These are phyloP conservation scores for Ophiostoma himal-ulmi DNA, from an alignment of 2,329 filamentous ascomycete genomes.

Conservation along the genomic window DNA sequence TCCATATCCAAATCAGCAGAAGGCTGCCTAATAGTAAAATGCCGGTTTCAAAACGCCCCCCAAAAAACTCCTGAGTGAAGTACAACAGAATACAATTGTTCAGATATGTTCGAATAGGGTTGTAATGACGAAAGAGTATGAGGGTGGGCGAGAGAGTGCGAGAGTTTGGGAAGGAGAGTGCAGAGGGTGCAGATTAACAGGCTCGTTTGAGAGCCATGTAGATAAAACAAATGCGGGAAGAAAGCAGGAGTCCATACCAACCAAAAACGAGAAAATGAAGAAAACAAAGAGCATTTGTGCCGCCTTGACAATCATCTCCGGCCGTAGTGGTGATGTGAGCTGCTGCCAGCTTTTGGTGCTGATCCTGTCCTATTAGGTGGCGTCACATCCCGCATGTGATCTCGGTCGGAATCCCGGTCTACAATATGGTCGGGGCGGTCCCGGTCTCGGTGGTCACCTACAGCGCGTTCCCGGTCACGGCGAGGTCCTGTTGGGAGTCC, in stretches of 20 bases:
- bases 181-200: background rate
- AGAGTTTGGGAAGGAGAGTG: background rate
- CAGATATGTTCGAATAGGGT: background rate
- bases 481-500: slow-evolving; percentile 17
- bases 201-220: background rate
- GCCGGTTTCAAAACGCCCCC: slow-evolving; percentile 10
- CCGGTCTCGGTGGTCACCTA: slow-evolving; percentile 13
- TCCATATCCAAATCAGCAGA: slow-evolving; percentile 13
- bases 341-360: slow-evolving; percentile 14
- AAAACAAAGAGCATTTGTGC: background rate
- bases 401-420: slow-evolving; percentile 19
- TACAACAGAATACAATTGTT: slow-evolving; percentile 2
- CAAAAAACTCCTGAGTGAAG: background rate
- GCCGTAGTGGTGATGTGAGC: slow-evolving; percentile 19
- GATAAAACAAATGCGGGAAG: background rate
- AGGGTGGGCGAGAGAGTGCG: background rate
- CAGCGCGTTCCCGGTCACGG: slow-evolving; percentile 20
- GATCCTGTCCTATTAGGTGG: slow-evolving; percentile 25
- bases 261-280: background rate
- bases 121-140: background rate
- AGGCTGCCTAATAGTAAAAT: background rate
- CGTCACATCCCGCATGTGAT: slow-evolving; percentile 21
- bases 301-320: slow-evolving; percentile 18
- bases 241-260: slow-evolving; percentile 5
- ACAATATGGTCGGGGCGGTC: slow-evolving; percentile 22